Percentiles rank a stretch among this genome's conserved stretches.
These are phyloP conservation scores for Anisodus acutangulus DNA, from an alignment of 257 asterid genomes.

Conservation along the genomic window DNA sequence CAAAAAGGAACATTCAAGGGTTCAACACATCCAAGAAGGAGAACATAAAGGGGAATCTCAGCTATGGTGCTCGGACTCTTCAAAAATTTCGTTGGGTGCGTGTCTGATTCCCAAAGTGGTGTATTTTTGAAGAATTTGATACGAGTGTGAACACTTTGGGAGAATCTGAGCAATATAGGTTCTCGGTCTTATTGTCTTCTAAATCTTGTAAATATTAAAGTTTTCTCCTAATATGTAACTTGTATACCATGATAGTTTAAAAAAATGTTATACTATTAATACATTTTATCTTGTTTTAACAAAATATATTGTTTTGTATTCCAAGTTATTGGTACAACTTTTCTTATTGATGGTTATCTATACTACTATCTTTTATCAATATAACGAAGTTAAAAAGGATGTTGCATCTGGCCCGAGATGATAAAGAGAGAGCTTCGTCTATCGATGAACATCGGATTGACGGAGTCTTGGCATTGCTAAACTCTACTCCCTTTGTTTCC, in stretches of 20 bases:
- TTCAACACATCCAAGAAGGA: conserved; percentile 37
- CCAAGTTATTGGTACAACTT: background rate
- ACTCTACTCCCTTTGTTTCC: background rate
- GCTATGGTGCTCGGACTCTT: background rate
- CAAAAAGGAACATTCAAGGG: conserved; percentile 43
- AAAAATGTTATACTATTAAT: background rate
- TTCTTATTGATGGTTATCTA: background rate
- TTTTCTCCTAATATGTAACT: background rate
- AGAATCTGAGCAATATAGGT: background rate
- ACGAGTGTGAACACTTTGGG: background rate
- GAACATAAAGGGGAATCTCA: background rate
- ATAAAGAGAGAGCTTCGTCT: no score
- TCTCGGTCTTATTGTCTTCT: background rate
- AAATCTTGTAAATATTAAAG: background rate
- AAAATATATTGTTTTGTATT: background rate
- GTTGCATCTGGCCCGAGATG: no score
- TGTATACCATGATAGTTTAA: background rate
- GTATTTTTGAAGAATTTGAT: background rate
- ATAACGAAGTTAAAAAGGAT: no score
- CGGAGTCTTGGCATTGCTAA: background rate
- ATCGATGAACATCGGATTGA: no score
- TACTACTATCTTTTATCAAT: no score
- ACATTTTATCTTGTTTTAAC: background rate
- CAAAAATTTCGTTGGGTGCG: background rate
- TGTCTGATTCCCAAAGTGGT: background rate